phyloP scores from a whole-genome alignment of 768 basidiomycete species.

The Tylopilus intermedius region DNA sequence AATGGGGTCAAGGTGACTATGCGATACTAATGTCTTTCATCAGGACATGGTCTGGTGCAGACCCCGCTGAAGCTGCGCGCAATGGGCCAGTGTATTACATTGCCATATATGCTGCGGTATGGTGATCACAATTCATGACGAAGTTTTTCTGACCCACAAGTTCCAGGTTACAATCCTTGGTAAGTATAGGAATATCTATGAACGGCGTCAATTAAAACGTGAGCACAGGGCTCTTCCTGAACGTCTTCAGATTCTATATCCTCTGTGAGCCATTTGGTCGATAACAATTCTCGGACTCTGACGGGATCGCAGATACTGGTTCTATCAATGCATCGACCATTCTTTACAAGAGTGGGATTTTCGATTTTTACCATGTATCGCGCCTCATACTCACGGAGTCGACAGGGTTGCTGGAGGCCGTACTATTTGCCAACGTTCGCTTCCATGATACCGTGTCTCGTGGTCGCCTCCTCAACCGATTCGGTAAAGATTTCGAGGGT shows the following conservation, averaged over 20 bases:
- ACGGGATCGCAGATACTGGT: slow-evolving; percentile 48
- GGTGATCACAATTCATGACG: slow-evolving; percentile 12
- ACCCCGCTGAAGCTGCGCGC: slow-evolving; percentile 34
- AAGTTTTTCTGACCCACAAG: slow-evolving; percentile 18
- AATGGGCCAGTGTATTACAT: slow-evolving; percentile 46
- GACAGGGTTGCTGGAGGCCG: slow-evolving; percentile 60
- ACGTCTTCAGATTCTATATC: slow-evolving; percentile 62
- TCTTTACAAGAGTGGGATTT: slow-evolving; percentile 58
- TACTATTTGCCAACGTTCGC: slow-evolving; percentile 83
- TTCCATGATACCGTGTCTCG: slow-evolving; percentile 92
- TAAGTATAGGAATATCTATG: slow-evolving; percentile 11
- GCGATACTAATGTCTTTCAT: slow-evolving; percentile 20
- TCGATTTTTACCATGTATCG: background rate
- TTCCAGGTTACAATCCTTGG: slow-evolving; percentile 35
- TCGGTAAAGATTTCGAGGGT: slow-evolving; percentile 89
- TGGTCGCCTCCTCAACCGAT: slow-evolving; percentile 76
- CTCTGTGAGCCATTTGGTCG: slow-evolving; percentile 50
- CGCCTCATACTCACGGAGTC: slow-evolving; percentile 12
- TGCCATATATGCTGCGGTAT: slow-evolving; percentile 60
- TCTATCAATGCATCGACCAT: slow-evolving; percentile 78
- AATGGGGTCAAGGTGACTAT: slow-evolving; percentile 1
- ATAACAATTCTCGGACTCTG: background rate
- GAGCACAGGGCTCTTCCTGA: slow-evolving; percentile 46
- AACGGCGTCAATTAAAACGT: slow-evolving; percentile 10
- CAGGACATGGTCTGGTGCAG: slow-evolving; percentile 55